Evolutionary conservation across 2,329 filamentous ascomycete genomes (phyloP).

Genomic region (Daldinia sp.): DNA sequence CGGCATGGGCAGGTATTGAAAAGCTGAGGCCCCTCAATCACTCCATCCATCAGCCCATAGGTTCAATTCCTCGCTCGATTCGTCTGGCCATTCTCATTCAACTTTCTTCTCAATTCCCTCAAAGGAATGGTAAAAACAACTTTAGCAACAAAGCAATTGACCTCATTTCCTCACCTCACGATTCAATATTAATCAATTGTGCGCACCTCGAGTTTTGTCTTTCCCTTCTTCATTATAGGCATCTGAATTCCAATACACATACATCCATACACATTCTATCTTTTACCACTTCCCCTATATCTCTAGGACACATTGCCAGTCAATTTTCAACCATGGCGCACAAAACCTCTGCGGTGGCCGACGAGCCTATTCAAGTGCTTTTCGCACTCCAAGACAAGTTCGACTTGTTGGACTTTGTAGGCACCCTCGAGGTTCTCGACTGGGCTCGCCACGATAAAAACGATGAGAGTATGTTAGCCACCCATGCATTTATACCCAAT

Average conservation of each 20-base stretch:
- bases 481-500: constrained; percentile 6
- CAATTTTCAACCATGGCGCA: constrained; percentile 60
- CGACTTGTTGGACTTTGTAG: constrained; percentile 69
- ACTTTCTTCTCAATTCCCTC: constrained; percentile 30
- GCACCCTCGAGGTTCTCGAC: constrained; percentile 65
- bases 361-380: constrained; percentile 71
- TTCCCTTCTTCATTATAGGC: constrained; percentile 15
- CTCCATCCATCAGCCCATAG: constrained; percentile 46
- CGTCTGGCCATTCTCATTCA: constrained; percentile 38
- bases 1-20: constrained; percentile 39
- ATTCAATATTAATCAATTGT: constrained; percentile 31
- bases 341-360: constrained; percentile 69
- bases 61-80: constrained; percentile 41
- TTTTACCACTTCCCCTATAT: not conserved
- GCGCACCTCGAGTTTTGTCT: constrained; percentile 18
- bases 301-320: not conserved
- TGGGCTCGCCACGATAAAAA: constrained; percentile 65
- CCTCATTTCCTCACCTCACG: constrained; percentile 14
- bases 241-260: constrained; percentile 15
- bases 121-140: constrained; percentile 26
- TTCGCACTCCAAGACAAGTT: constrained; percentile 72
- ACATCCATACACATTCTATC: not conserved
- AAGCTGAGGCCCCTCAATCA: constrained; percentile 47
- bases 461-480: constrained; percentile 62
- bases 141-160: constrained; percentile 44